These are phyloP conservation scores for Dalbergia cochinchinensis DNA, from an alignment of 306 rosid genomes.

Conservation along the genomic window DNA sequence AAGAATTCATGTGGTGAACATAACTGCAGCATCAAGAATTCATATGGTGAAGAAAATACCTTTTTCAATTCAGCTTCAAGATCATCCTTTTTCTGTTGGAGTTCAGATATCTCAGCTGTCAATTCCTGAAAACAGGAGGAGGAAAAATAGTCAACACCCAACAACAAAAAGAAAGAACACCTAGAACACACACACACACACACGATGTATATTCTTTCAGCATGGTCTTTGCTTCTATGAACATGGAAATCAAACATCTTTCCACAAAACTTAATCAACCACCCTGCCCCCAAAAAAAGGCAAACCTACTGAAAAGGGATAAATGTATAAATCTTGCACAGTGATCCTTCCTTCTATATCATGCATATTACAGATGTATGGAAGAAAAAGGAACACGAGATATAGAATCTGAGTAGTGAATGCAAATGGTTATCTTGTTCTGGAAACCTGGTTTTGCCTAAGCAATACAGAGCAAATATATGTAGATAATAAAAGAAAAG, in stretches of 20 bases:
- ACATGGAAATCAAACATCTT: slow-evolving; percentile 25
- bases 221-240: slow-evolving; percentile 29
- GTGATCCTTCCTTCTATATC: slow-evolving; percentile 11
- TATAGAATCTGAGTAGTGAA: slow-evolving; percentile 1
- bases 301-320: slow-evolving; percentile 7
- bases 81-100: slow-evolving; percentile 83
- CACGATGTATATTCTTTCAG: slow-evolving; percentile 14
- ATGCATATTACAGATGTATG: neutral
- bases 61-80: slow-evolving; percentile 90
- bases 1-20: too few relatives aligned
- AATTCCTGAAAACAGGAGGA: slow-evolving; percentile 68
- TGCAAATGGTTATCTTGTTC: slow-evolving; percentile 4
- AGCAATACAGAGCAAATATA: neutral
- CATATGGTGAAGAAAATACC: slow-evolving; percentile 53
- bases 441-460: neutral
- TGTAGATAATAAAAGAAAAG: neutral
- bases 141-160: slow-evolving; percentile 36
- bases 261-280: neutral
- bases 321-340: neutral
- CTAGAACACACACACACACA: slow-evolving; percentile 38
- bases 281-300: neutral
- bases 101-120: slow-evolving; percentile 74
- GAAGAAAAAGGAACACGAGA: slow-evolving; percentile 2
- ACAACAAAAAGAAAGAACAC: slow-evolving; percentile 36
- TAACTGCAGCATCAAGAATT: neutral